Percentiles rank a stretch among this genome's conserved stretches.
phyloP scores from a whole-genome alignment of 2,329 filamentous ascomycete genomes.

The Ophiostoma tasmaniense region DNA sequence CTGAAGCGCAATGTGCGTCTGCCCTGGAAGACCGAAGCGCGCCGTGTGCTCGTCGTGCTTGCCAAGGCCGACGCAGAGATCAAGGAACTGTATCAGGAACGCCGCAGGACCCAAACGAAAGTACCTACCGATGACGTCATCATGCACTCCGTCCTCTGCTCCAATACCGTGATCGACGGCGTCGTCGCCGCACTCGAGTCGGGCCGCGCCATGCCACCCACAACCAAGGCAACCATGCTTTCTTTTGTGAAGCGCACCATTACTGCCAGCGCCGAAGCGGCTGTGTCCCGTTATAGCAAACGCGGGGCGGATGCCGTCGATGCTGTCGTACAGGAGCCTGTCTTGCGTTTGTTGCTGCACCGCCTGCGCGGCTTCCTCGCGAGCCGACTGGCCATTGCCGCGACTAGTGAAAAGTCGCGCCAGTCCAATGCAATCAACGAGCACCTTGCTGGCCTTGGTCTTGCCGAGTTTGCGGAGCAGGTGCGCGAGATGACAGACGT shows the following conservation, averaged over 20 bases:
- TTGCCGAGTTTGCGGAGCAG: conserved; percentile 64
- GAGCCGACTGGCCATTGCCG: conserved; percentile 54
- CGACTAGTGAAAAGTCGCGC: conserved; percentile 61
- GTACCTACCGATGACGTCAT: background rate
- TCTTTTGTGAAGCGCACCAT: conserved; percentile 50
- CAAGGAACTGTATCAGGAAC: conserved; percentile 18
- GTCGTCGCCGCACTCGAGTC: conserved; percentile 55
- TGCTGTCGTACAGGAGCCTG: conserved; percentile 43
- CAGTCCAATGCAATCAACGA: conserved; percentile 61
- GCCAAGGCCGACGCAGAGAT: conserved; percentile 37
- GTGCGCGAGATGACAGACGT: conserved; percentile 63
- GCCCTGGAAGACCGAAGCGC: conserved; percentile 67
- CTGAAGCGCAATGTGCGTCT: conserved; percentile 71
- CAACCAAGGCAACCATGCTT: conserved; percentile 51
- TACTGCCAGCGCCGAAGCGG: conserved; percentile 40
- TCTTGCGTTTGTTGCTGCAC: conserved; percentile 59
- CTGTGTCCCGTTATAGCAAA: conserved; percentile 18
- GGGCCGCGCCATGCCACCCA: conserved; percentile 55
- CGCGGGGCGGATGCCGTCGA: conserved; percentile 22
- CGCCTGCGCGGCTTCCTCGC: conserved; percentile 60
- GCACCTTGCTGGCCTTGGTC: conserved; percentile 57
- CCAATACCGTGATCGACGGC: conserved; percentile 44
- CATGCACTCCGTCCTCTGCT: background rate
- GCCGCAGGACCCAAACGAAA: no score
- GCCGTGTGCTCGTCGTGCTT: conserved; percentile 61